Conservation (phyloP, 2,329 filamentous ascomycete genomes). For the Lachnellula hyalina region DNA sequence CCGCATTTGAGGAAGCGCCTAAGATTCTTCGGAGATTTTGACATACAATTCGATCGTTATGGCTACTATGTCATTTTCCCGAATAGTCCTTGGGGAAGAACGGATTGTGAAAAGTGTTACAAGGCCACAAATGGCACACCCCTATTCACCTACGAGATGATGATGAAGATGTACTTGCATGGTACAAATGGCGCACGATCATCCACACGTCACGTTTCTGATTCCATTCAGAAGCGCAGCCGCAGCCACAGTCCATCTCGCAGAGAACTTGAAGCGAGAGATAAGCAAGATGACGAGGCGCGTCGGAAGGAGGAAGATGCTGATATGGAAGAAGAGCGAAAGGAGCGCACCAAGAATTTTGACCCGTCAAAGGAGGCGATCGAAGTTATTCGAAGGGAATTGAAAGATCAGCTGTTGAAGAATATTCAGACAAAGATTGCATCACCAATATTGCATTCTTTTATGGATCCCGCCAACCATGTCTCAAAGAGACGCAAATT, state of each 20-base stretch:
- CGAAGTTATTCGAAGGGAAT: slow-evolving; percentile 70
- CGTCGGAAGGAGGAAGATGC: slow-evolving; percentile 68
- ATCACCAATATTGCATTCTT: slow-evolving; percentile 72
- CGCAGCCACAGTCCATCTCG: slow-evolving; percentile 40
- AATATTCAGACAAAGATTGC: slow-evolving; percentile 87
- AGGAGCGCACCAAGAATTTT: slow-evolving; percentile 76
- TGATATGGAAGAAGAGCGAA: slow-evolving; percentile 86
- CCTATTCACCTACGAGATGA: slow-evolving; percentile 90
- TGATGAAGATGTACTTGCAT: slow-evolving; percentile 68
- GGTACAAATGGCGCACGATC: slow-evolving; percentile 22
- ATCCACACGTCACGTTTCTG: slow-evolving; percentile 9
- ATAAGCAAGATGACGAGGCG: slow-evolving; percentile 61
- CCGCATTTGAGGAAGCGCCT: slow-evolving; percentile 86
- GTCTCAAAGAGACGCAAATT: slow-evolving; percentile 71
- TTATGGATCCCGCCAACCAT: slow-evolving; percentile 78
- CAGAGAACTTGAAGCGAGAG: slow-evolving; percentile 40
- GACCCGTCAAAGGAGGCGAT: slow-evolving; percentile 86
- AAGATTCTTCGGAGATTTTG: slow-evolving; percentile 74
- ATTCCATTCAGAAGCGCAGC: slow-evolving; percentile 28
- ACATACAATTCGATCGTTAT: slow-evolving; percentile 75
- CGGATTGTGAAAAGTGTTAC: slow-evolving; percentile 77
- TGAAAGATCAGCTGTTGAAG: slow-evolving; percentile 80
- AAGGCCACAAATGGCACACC: slow-evolving; percentile 71
- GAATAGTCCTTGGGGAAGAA: slow-evolving; percentile 67
- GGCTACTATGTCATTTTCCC: slow-evolving; percentile 94